Percentiles rank a stretch among this genome's conserved stretches.
These are phyloP conservation scores for Acacia concinna DNA, from an alignment of 331 rosid genomes.

Conservation along the genomic window DNA sequence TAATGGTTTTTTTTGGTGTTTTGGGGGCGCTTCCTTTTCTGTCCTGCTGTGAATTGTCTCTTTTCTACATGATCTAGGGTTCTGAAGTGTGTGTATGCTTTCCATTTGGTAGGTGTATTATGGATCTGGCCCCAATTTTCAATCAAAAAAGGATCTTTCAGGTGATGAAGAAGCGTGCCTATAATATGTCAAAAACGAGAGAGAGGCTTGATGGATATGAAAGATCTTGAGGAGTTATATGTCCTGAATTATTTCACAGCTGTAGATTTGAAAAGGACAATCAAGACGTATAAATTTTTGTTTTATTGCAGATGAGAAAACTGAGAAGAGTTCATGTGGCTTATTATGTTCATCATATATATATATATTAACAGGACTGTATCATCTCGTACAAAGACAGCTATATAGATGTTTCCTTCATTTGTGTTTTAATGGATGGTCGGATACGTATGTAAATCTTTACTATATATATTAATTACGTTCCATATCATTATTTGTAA, in stretches of 20 bases:
- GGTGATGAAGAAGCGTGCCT: conserved; percentile 8
- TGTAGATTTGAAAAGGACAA: neutral
- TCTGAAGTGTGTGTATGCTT: neutral
- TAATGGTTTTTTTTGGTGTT: neutral
- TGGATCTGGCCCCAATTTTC: neutral
- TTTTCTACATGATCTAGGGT: conserved; percentile 24
- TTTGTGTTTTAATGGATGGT: neutral
- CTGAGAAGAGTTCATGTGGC: neutral
- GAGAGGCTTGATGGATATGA: conserved; percentile 2
- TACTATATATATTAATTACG: neutral
- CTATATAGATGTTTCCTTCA: neutral
- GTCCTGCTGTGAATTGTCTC: neutral
- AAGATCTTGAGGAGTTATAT: neutral
- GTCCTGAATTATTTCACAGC: neutral
- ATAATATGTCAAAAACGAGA: neutral
- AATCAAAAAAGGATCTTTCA: neutral
- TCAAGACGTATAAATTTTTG: neutral
- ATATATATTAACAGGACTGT: neutral
- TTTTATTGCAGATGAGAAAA: neutral
- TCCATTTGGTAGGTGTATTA: neutral
- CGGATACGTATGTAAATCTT: neutral
- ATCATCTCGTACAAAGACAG: neutral
- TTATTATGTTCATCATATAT: neutral
- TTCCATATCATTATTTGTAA: neutral
- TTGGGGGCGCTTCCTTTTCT: neutral